These are phyloP conservation scores for Fusarium tuaranense DNA, from an alignment of 2,329 filamentous ascomycete genomes.

Conservation along the genomic window DNA sequence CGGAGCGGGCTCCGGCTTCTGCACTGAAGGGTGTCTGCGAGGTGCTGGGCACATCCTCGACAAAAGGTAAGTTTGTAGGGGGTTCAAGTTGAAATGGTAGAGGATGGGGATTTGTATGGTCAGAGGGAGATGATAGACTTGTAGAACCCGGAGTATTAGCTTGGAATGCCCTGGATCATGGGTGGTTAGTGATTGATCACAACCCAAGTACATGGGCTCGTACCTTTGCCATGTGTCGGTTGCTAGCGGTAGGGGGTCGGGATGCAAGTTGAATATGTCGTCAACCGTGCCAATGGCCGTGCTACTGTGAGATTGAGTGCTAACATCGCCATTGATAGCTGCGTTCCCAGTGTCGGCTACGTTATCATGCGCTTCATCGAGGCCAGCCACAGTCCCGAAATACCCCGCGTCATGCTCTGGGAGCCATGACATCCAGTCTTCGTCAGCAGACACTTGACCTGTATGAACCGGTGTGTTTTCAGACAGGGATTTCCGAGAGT, in stretches of 20 bases:
- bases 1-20: neutral
- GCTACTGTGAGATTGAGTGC: neutral
- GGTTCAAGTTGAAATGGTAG: neutral
- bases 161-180: neutral
- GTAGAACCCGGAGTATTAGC: neutral
- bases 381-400: neutral
- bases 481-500: neutral
- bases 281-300: neutral
- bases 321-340: too few relatives aligned
- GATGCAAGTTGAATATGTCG: neutral
- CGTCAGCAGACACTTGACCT: neutral
- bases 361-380: neutral
- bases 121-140: neutral
- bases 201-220: too few relatives aligned
- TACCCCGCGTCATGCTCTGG: neutral
- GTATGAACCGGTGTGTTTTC: neutral
- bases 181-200: neutral
- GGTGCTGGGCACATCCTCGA: neutral
- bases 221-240: neutral
- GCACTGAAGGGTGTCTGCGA: neutral
- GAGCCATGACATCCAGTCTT: neutral
- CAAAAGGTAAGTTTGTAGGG: neutral
- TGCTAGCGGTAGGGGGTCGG: neutral
- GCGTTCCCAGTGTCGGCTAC: neutral
- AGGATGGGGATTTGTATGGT: neutral